These are phyloP conservation scores for Tuctoria greenei DNA, from an alignment of 176 grass and related monocot species.

Conservation along the genomic window DNA sequence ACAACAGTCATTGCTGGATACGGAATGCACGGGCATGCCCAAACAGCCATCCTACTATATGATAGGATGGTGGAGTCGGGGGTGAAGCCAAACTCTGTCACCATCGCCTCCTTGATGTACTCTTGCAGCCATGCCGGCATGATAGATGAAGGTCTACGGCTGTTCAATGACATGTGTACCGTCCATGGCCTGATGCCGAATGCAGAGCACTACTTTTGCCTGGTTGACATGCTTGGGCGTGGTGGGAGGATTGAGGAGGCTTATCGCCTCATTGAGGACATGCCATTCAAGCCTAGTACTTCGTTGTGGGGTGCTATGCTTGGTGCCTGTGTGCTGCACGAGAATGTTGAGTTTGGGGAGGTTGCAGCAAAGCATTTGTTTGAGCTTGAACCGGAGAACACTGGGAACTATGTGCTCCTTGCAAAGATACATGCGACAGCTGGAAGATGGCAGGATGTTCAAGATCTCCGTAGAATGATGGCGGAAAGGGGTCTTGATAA, in stretches of 20 bases:
- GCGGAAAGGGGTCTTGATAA: constrained; percentile 39
- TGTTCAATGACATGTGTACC: constrained; percentile 43
- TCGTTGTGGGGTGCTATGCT: constrained; percentile 58
- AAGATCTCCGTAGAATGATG: constrained; percentile 49
- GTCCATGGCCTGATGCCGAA: constrained; percentile 46
- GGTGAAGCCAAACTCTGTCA: constrained; percentile 52
- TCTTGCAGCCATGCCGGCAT: constrained; percentile 67
- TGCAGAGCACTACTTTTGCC: constrained; percentile 49
- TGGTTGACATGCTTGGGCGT: constrained; percentile 66
- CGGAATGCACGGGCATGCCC: constrained; percentile 53
- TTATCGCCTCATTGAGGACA: constrained; percentile 46
- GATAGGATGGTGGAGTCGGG: constrained; percentile 46
- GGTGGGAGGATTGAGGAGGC: constrained; percentile 65
- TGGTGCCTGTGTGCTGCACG: constrained; percentile 65
- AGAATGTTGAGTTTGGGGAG: constrained; percentile 58
- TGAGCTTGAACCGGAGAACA: constrained; percentile 58
- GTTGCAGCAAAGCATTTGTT: constrained; percentile 53
- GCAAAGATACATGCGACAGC: constrained; percentile 58
- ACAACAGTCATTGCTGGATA: constrained; percentile 53
- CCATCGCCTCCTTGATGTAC: constrained; percentile 56
- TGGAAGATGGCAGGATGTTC: constrained; percentile 56
- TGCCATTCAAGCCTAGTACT: constrained; percentile 48
- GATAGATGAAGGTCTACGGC: constrained; percentile 54
- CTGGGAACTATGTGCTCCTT: constrained; percentile 59
- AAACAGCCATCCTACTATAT: constrained; percentile 51